Conservation (phyloP, 164 flowering plant genomes). For the Sedum album region DNA sequence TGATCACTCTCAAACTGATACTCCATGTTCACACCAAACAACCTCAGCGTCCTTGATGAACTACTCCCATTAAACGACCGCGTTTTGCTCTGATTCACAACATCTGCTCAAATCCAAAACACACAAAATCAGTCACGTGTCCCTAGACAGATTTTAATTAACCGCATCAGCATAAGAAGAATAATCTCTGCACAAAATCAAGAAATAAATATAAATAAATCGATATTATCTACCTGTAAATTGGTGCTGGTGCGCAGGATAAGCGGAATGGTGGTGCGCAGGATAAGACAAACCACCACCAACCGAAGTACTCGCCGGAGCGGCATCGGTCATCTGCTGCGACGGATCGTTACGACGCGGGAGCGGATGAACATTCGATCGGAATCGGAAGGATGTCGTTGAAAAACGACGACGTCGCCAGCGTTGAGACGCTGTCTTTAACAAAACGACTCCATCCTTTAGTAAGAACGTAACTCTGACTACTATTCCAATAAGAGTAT, state of each 20-base stretch:
- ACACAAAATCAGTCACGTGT: background rate
- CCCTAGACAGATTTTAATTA: background rate
- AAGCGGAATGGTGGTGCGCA: background rate
- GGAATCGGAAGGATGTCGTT: background rate
- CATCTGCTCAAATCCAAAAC: background rate
- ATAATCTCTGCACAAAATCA: background rate
- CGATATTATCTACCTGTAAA: background rate
- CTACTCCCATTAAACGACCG: slow-evolving; percentile 1
- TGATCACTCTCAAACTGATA: slow-evolving; percentile 34
- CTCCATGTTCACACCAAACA: slow-evolving; percentile 89
- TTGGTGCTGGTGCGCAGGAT: background rate
- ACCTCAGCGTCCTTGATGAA: slow-evolving; percentile 29
- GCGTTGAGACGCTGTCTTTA: background rate
- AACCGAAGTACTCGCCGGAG: background rate
- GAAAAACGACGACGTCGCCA: background rate
- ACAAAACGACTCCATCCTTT: slow-evolving; percentile 8
- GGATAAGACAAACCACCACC: background rate
- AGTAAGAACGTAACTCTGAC: slow-evolving; percentile 1
- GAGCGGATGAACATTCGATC: background rate
- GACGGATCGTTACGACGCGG: background rate
- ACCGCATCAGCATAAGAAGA: background rate
- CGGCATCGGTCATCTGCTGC: background rate
- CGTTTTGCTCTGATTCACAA: background rate
- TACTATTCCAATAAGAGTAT: slow-evolving; percentile 2
- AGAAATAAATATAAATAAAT: background rate